A percentile compares a stretch with the other conserved stretches of the same genome.
Conservation (phyloP, 2,329 filamentous ascomycete genomes). For the Sporothrix dimorphospora region DNA sequence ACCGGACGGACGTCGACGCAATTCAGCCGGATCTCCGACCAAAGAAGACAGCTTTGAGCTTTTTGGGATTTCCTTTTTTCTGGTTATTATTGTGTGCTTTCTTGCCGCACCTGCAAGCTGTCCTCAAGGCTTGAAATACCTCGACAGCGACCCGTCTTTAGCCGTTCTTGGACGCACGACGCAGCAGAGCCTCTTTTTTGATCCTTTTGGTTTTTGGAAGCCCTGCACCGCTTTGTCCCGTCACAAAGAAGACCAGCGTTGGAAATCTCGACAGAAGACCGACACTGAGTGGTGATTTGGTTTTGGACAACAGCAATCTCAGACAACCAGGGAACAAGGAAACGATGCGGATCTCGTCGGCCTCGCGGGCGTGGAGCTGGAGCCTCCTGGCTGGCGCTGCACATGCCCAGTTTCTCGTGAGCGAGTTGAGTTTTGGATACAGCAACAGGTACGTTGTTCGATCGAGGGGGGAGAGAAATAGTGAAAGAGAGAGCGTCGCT, state of each 20-base stretch:
- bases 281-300: background rate
- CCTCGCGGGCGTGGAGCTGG: conserved; percentile 33
- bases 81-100: background rate
- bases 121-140: conserved; percentile 27
- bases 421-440: conserved; percentile 77
- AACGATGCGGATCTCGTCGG: conserved; percentile 32
- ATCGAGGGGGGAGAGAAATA: background rate
- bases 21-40: conserved; percentile 26
- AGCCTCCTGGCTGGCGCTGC: conserved; percentile 43
- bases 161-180: background rate
- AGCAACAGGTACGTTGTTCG: conserved; percentile 57
- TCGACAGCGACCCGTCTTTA: background rate
- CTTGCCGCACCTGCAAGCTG: conserved; percentile 33
- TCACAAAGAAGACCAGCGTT: background rate
- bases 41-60: conserved; percentile 24
- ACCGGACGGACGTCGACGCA: conserved; percentile 21
- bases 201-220: background rate
- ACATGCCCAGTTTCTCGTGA: conserved; percentile 68
- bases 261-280: background rate
- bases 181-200: conserved; percentile 3
- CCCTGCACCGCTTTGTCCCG: background rate
- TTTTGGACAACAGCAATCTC: background rate
- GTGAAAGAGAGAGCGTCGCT: background rate
- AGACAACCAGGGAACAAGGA: background rate
- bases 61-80: background rate